Evolutionary conservation across 257 asterid species (phyloP).

Genomic region (Perilla frutescens): DNA sequence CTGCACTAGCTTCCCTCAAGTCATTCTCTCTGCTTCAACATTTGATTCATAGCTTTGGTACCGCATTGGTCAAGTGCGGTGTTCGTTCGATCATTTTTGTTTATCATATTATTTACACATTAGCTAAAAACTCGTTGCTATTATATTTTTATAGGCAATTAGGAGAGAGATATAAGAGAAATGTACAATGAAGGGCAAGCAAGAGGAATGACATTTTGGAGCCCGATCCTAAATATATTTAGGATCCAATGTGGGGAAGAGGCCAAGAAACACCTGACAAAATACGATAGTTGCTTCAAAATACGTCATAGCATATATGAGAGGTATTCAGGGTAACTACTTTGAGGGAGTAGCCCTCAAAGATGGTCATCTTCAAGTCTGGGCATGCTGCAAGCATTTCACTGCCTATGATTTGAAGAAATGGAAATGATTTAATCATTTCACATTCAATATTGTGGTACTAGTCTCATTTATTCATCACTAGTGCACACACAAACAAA

Average conservation of each 20-base stretch:
- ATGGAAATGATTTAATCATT: conserved; percentile 62
- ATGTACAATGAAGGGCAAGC: conserved; percentile 85
- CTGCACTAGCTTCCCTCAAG: conserved; percentile 77
- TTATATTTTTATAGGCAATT: conserved; percentile 42
- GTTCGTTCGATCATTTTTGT: too few relatives aligned
- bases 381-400: conserved; percentile 81
- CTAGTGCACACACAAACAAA: too few relatives aligned
- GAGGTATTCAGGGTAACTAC: conserved; percentile 80
- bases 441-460: conserved; percentile 62
- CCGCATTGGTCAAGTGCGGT: conserved; percentile 48
- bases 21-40: conserved; percentile 78
- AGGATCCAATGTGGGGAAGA: conserved; percentile 87
- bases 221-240: conserved; percentile 74
- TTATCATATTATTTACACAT: too few relatives aligned
- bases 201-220: conserved; percentile 76
- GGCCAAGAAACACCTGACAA: conserved; percentile 85
- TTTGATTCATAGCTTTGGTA: conserved; percentile 77
- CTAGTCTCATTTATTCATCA: too few relatives aligned
- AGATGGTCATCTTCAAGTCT: conserved; percentile 65
- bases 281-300: conserved; percentile 58
- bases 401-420: conserved; percentile 78
- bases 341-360: conserved; percentile 58
- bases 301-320: conserved; percentile 54
- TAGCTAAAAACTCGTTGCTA: too few relatives aligned
- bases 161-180: conserved; percentile 77